These are phyloP conservation scores for Artemisia annua DNA, from an alignment of 129 eudicot species.

Conservation along the genomic window DNA sequence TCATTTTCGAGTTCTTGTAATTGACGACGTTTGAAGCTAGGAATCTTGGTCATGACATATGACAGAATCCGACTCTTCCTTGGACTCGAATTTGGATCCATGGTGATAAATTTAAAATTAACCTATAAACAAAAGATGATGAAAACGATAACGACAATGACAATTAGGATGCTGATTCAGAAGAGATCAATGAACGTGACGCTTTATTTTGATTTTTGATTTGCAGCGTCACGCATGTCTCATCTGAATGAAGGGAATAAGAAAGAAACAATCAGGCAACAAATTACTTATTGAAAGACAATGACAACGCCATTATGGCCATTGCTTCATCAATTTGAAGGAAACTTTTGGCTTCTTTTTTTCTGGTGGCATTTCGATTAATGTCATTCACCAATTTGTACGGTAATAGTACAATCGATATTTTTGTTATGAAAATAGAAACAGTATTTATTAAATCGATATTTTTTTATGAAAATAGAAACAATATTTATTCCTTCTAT, in stretches of 20 bases:
- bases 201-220: slow-evolving; percentile 3
- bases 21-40: slow-evolving; percentile 43
- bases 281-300: slow-evolving; percentile 27
- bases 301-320: slow-evolving; percentile 35
- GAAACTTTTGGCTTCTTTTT: slow-evolving; percentile 15
- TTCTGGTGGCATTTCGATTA: slow-evolving; percentile 21
- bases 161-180: slow-evolving; percentile 22
- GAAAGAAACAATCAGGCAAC: slow-evolving; percentile 28
- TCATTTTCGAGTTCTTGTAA: slow-evolving; percentile 35
- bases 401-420: no score
- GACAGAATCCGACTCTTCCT: slow-evolving; percentile 66
- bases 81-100: slow-evolving; percentile 46
- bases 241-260: slow-evolving; percentile 33
- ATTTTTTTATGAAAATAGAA: no score
- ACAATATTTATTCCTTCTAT: no score
- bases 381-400: slow-evolving; percentile 22
- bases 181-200: slow-evolving; percentile 42
- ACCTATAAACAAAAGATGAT: neutral
- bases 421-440: no score
- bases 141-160: neutral
- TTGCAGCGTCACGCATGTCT: slow-evolving; percentile 33
- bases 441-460: no score
- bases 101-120: neutral
- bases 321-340: slow-evolving; percentile 32
- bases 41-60: slow-evolving; percentile 68